A percentile compares a stretch with the other conserved stretches of the same genome.
Conservation (phyloP, 2,329 filamentous ascomycete species). For the Geosmithia putterillii region DNA sequence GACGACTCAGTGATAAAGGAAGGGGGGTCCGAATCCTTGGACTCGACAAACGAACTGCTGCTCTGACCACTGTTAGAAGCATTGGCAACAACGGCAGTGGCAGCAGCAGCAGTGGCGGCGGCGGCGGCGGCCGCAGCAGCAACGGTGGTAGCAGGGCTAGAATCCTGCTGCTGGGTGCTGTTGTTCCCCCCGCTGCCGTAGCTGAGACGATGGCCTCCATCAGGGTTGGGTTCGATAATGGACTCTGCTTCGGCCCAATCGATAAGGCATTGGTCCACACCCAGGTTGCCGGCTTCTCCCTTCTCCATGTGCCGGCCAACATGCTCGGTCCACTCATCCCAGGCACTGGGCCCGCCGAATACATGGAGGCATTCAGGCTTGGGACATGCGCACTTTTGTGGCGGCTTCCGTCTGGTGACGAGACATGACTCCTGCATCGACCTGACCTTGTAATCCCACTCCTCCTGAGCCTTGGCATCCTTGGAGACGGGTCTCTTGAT, state of each 20-base stretch:
- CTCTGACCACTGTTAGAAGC: not conserved
- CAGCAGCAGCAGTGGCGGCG: not conserved
- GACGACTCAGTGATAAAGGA: not conserved
- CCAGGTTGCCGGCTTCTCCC: slow-evolving; percentile 43
- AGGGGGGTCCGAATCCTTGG: not conserved
- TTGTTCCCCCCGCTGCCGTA: not conserved
- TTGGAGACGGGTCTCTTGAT: slow-evolving; percentile 46
- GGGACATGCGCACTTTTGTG: slow-evolving; percentile 58
- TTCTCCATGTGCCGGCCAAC: slow-evolving; percentile 83
- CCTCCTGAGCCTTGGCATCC: slow-evolving; percentile 45
- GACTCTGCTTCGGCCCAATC: slow-evolving; percentile 51
- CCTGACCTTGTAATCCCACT: slow-evolving; percentile 55
- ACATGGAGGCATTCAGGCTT: slow-evolving; percentile 56
- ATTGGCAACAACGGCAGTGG: not conserved
- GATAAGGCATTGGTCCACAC: slow-evolving; percentile 44
- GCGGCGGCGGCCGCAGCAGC: no score
- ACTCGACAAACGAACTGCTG: not conserved
- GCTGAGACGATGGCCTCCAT: slow-evolving; percentile 1
- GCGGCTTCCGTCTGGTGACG: slow-evolving; percentile 54
- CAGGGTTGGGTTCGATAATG: slow-evolving; percentile 40
- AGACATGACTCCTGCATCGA: slow-evolving; percentile 66
- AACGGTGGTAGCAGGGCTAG: not conserved
- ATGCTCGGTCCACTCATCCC: slow-evolving; percentile 90
- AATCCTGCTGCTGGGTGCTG: not conserved
- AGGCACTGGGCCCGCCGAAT: slow-evolving; percentile 63